Evolutionary conservation across 495 filamentous ascomycete species (phyloP), one percentile per base, ranked within the genome.

Genomic region (Xylaria curta): DNA sequence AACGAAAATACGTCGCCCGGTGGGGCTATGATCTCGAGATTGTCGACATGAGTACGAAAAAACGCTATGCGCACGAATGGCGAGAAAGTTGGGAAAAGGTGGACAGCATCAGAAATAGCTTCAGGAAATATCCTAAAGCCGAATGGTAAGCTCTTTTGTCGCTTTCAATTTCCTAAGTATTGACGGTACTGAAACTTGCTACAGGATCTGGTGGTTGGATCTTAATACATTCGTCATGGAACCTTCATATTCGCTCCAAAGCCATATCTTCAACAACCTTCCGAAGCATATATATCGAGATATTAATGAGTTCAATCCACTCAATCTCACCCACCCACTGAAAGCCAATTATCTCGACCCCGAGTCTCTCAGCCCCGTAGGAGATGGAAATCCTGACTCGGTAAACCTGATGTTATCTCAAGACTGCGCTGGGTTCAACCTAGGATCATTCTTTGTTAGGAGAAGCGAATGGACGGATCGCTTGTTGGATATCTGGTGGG

Each of bases 11-110:
- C 76, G 92, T 90, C 1, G 84, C 89, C 47, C 87, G 87, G 74
- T 98, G 97, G 97, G 96, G 96, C 3, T 98, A 99, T 81, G 92
- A 98, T 69, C 83, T 99, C 66, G 96, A 99, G 76, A 90, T 98
- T 70, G 94, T 97, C 70, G 97, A 99, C 76, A 95, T 99, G 94
- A 92, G 93, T 78, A 97, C 95, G 31, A 97, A 98, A 89, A 98
- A 97, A 81, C 89, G 95, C 40, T 99, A 99, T 79, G 97, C 96
- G 59, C 97, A 99, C 79, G 96, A 99, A 78, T 99, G 96, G 96
- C 88, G 96, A 76, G 96, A 99, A 82, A 95, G 94, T 79, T 99
- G 96, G 96, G 96, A 99, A 84, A 98, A 98, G 86, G 95, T 97
- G 66, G 96, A 99, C 78, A 92, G 94, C 58, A 92, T 99, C 73